These are phyloP conservation scores for Claviceps capensis DNA, from an alignment of 2,329 filamentous ascomycete species.

Conservation along the genomic window DNA sequence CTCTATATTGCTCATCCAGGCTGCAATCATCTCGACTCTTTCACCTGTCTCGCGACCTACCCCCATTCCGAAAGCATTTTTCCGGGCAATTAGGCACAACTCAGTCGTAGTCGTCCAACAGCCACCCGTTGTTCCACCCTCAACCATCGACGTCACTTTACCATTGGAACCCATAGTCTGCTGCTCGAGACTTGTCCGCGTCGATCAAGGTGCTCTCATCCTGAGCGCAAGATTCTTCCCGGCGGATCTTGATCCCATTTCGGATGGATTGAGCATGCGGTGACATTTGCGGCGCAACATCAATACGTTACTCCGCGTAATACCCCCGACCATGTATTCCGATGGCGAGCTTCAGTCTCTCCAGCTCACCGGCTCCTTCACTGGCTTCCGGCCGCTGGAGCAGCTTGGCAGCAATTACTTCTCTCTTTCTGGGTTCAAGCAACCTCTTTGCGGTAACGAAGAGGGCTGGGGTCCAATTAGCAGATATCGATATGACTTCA, in stretches of 20 bases:
- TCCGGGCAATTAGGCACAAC: neutral
- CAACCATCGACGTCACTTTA: slow-evolving; percentile 1
- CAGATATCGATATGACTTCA: slow-evolving; percentile 79
- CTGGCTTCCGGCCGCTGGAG: slow-evolving; percentile 38
- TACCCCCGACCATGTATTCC: slow-evolving; percentile 15
- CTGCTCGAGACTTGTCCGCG: neutral
- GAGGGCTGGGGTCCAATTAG: slow-evolving; percentile 96
- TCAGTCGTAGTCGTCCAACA: neutral
- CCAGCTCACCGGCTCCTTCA: slow-evolving; percentile 45
- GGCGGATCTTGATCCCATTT: slow-evolving; percentile 9
- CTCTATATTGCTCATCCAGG: neutral
- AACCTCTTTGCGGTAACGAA: slow-evolving; percentile 72
- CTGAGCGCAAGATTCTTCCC: slow-evolving; percentile 1
- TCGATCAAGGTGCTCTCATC: neutral
- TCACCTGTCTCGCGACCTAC: neutral
- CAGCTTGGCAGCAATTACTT: slow-evolving; percentile 48
- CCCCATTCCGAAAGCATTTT: neutral
- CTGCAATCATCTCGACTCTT: neutral
- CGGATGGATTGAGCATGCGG: slow-evolving; percentile 7
- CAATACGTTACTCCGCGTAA: slow-evolving; percentile 2
- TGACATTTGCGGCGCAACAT: slow-evolving; percentile 10
- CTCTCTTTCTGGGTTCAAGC: slow-evolving; percentile 33
- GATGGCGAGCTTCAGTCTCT: slow-evolving; percentile 31
- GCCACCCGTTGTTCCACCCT: neutral
- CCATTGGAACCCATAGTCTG: slow-evolving; percentile 1